These are phyloP conservation scores for Prorocentrum cordatum DNA, from an alignment of 169 alveolate species.

Conservation along the genomic window DNA sequence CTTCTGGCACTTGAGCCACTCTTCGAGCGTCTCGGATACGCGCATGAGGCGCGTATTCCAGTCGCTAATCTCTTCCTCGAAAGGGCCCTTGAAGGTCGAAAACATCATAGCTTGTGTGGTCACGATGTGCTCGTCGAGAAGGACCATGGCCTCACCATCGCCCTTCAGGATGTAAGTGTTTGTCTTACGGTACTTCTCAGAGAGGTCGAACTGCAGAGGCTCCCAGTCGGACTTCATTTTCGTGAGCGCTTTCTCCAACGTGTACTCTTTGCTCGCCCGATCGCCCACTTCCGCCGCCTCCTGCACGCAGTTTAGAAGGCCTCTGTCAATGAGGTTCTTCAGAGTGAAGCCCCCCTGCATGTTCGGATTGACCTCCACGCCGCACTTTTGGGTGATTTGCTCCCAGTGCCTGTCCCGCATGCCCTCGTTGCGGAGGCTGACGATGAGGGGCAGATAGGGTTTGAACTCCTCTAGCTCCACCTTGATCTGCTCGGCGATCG, in stretches of 20 bases:
- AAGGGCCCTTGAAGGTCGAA: conserved; percentile 88
- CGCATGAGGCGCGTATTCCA: conserved; percentile 78
- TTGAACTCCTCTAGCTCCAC: conserved; percentile 78
- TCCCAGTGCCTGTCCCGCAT: conserved; percentile 91
- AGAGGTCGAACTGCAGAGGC: conserved; percentile 49
- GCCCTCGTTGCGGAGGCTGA: conserved; percentile 85
- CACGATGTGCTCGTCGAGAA: conserved; percentile 89
- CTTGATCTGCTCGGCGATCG: conserved; percentile 78
- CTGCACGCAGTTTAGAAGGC: not conserved
- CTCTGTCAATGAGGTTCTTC: not conserved
- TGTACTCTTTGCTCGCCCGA: conserved; percentile 67
- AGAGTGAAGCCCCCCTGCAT: conserved; percentile 58
- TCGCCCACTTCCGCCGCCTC: conserved; percentile 67
- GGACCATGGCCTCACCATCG: conserved; percentile 75
- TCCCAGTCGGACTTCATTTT: conserved; percentile 70
- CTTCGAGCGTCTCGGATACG: conserved; percentile 81
- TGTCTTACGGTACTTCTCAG: conserved; percentile 41
- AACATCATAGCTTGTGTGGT: conserved; percentile 86
- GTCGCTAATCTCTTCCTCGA: conserved; percentile 86
- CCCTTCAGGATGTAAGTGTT: conserved; percentile 67
- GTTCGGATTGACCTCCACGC: conserved; percentile 44
- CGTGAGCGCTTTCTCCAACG: conserved; percentile 51
- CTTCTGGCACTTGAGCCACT: conserved; percentile 55
- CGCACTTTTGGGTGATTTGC: conserved; percentile 13
- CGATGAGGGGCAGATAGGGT: conserved; percentile 82